phyloP scores from a whole-genome alignment of 768 basidiomycete species.

The Phylloporus arenicola region DNA sequence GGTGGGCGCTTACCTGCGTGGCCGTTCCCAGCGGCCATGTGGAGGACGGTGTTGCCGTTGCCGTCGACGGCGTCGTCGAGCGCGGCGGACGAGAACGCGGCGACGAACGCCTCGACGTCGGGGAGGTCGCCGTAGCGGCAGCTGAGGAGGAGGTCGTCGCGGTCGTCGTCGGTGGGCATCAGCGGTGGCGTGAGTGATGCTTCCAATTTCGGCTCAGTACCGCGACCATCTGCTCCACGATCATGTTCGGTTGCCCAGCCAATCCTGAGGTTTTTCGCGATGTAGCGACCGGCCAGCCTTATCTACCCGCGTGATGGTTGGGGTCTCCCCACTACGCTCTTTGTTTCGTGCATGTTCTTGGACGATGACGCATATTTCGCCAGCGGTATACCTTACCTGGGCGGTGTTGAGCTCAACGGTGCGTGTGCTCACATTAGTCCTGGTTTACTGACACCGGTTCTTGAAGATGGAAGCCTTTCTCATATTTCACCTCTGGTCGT shows the following conservation, averaged over 20 bases:
- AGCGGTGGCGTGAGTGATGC: neutral
- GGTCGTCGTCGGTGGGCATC: conserved; percentile 44
- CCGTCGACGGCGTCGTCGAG: conserved; percentile 59
- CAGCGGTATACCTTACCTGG: conserved; percentile 61
- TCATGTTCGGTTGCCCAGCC: conserved; percentile 1
- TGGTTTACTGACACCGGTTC: neutral
- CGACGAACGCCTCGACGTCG: conserved; percentile 64
- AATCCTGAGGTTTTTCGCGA: neutral
- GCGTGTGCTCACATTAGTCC: conserved; percentile 14
- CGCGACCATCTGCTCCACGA: neutral
- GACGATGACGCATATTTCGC: conserved; percentile 59
- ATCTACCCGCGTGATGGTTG: conserved; percentile 4
- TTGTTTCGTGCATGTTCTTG: neutral
- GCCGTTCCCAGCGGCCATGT: conserved; percentile 88
- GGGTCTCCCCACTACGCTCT: neutral
- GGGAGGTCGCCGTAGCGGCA: conserved; percentile 87
- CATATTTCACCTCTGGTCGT: conserved; percentile 72
- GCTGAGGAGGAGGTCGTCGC: conserved; percentile 71
- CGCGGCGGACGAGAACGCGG: conserved; percentile 46
- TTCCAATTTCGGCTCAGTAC: neutral
- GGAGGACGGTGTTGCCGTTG: conserved; percentile 72
- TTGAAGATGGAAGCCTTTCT: conserved; percentile 56
- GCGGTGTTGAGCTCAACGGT: conserved; percentile 49
- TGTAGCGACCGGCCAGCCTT: neutral
- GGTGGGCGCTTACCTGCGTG: conserved; percentile 59